A percentile compares a stretch with the other conserved stretches of the same genome.
Conservation (phyloP, 2,329 filamentous ascomycete species). For the Exophiala sideris region DNA sequence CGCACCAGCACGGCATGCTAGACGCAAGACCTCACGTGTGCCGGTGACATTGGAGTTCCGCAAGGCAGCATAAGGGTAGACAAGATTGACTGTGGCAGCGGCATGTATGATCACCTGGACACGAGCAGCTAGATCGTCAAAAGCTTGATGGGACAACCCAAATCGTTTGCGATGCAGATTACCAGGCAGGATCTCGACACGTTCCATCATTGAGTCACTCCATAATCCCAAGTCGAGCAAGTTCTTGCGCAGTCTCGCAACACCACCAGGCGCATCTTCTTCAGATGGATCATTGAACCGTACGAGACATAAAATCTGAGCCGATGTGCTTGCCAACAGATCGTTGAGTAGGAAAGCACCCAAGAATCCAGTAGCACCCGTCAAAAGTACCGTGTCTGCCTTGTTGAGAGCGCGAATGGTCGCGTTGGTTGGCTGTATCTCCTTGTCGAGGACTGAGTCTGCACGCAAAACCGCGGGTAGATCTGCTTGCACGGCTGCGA, state of each 20-base stretch:
- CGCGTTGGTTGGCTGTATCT: conserved; percentile 59
- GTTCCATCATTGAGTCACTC: conserved; percentile 73
- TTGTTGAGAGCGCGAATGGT: conserved; percentile 60
- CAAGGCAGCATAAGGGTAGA: conserved; percentile 73
- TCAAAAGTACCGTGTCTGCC: conserved; percentile 67
- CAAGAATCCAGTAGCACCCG: conserved; percentile 72
- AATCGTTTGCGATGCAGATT: conserved; percentile 67
- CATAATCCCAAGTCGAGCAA: conserved; percentile 75
- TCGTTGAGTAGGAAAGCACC: conserved; percentile 71
- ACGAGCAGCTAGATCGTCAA: conserved; percentile 61
- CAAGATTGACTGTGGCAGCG: conserved; percentile 73
- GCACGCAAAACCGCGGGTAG: conserved; percentile 65
- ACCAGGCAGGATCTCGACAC: conserved; percentile 70
- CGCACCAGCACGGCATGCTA: conserved; percentile 64
- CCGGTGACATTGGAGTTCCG: conserved; percentile 73
- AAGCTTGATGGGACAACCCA: conserved; percentile 63
- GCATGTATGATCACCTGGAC: conserved; percentile 74
- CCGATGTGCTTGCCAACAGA: conserved; percentile 64
- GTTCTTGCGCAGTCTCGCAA: conserved; percentile 71
- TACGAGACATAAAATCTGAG: conserved; percentile 69
- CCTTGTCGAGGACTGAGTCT: conserved; percentile 65
- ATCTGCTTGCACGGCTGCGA: conserved; percentile 71
- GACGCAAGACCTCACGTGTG: conserved; percentile 69
- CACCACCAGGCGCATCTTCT: conserved; percentile 62
- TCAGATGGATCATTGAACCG: conserved; percentile 66